phyloP scores from a whole-genome alignment of 306 rosid species.

The Dalbergia cultrata region DNA sequence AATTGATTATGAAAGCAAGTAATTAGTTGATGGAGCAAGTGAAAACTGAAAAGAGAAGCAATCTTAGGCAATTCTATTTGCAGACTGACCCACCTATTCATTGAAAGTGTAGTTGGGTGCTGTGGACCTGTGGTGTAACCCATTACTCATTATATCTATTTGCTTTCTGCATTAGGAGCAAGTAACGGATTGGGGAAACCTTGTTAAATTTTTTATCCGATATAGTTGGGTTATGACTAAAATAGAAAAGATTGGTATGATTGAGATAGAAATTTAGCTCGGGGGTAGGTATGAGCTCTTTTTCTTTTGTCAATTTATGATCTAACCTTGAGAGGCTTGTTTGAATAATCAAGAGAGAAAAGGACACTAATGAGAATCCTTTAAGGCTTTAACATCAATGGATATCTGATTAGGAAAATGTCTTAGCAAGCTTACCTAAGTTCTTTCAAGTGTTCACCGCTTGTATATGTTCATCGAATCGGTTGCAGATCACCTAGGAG shows the following conservation, averaged over 20 bases:
- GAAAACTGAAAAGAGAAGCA: not conserved
- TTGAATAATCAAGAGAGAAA: conserved; percentile 20
- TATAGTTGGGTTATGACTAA: not conserved
- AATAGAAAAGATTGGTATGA: not conserved
- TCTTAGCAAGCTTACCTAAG: not conserved
- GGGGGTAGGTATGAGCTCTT: conserved; percentile 38
- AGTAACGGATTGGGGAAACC: not conserved
- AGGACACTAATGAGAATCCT: not conserved
- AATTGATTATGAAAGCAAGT: not conserved
- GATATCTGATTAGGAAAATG: conserved; percentile 15
- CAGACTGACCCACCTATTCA: not conserved
- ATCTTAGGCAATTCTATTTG: not conserved
- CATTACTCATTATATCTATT: not conserved
- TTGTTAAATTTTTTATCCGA: not conserved
- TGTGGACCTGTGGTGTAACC: too few relatives aligned
- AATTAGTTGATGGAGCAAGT: not conserved
- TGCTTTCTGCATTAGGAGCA: conserved; percentile 23
- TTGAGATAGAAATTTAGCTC: not conserved
- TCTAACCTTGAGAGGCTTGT: not conserved
- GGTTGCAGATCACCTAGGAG: not conserved
- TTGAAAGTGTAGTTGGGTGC: not conserved
- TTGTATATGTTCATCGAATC: too few relatives aligned
- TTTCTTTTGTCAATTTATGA: not conserved
- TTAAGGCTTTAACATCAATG: not conserved
- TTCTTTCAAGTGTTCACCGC: not conserved